Evolutionary conservation across 306 rosid species (phyloP), one percentile per base, ranked within the genome.

Genomic region (Cicer arietinum): DNA sequence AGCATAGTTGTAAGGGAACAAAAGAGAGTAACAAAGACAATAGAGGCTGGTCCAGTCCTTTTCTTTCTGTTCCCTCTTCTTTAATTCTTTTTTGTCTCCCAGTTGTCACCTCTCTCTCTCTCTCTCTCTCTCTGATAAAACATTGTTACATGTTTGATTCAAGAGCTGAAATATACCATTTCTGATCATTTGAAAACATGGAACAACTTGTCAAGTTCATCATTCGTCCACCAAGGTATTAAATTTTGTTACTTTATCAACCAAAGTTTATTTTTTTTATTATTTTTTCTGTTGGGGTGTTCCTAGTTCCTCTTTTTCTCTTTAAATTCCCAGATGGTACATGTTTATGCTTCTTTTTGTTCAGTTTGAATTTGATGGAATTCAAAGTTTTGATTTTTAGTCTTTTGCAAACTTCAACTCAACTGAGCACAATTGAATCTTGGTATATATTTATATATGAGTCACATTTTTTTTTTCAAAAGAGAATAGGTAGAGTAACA

Each of bases 161-260:
- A 64, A 72, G 47, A 75, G 39, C 82, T 63, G 2, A 58, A 74
- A 76, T 65, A 68, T 58, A 20, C 56, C 78, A 71, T 73, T 69
- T 77, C 48, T 81, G 57, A 48, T 73, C 48, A 39, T 78, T 84
- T 84, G 69, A 84, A 85, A 76, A 81, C 39, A 84, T 84, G 88
- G 85, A 84, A 16, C 85, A 69, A 52, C 79, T 84, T 64, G 88
- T 77, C 42, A 84, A 74, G 79, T 84, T 78, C 85, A 84, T 84
- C 81, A 84, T 84, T 73, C 79, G 85, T 7, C 85, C 88, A 16
- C 85, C 85, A 46, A 81, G 85, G 88, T 84, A 74, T 71, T 54
- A 6, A 76, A 48, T 65, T 63, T 73, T 54, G 35, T 48, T 7
- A 41, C 72, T 74, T 69, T 76, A 43, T 42, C 46, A 35, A 50